Base-by-base conservation (phyloP, 2,329 filamentous ascomycete species). In the Colletotrichum acutatum region DNA sequence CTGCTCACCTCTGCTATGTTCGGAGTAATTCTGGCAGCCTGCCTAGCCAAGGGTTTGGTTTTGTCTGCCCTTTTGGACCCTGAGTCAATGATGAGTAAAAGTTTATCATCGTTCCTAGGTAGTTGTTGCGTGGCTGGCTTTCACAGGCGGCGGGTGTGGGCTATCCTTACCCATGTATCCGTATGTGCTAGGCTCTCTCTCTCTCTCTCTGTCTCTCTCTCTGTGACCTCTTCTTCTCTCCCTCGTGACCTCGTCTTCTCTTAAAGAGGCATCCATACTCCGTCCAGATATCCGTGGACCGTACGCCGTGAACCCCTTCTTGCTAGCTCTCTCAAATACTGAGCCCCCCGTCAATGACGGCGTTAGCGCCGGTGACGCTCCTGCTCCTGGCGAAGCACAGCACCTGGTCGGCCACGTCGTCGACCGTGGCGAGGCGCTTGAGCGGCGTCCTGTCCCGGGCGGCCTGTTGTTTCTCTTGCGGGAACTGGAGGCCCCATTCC, bases 361-460 rank as follows among this genome's bases (percentile, higher is more conserved):
- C 82, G 75, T 90, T 90, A 28, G 85, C 82, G 0, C 88, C 88
- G 3, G 89, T 90, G 28, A 86, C 84, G 32, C 84, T 86, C 75
- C 80, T 84, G 42, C 82, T 87, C 72, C 83, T 83, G 3, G 85
- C 87, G 46, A 89, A 85, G 49, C 82, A 83, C 56, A 87, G 80
- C 0, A 90, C 87, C 75, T 89, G 88, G 58, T 88, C 84, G 4
- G 88, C 88, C 26, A 88, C 87, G 72, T 90, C 88, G 80, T 86
- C 76, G 26, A 78, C 84, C 80, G 79, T 91, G 86, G 26, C 89
- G 71, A 91, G 79, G 22, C 88, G 85, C 77, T 93, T 90, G 49
- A 95, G 83, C 67, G 85, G 87, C 1, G 91, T 89, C 57, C 82
- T 85, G n/a, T 90, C 82, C 71, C 86, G 88, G 75, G 89, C 83